phyloP scores from a whole-genome alignment of 345 rosid species.

The Combretum micranthum region DNA sequence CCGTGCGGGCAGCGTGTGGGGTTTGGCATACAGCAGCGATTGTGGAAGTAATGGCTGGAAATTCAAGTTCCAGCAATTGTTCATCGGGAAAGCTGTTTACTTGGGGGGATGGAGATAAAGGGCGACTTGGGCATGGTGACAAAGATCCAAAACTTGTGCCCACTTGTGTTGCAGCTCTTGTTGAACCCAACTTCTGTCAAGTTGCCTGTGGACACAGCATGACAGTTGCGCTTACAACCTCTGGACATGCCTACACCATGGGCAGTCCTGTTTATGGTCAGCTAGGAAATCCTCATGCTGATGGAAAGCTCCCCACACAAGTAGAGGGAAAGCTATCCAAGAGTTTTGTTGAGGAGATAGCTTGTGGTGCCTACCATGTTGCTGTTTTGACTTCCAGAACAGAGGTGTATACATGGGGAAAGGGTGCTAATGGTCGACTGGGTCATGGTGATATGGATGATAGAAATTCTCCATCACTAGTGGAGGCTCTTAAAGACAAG shows the following conservation, averaged over 20 bases:
- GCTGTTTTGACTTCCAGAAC: constrained; percentile 87
- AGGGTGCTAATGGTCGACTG: constrained; percentile 93
- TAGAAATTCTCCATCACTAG: constrained; percentile 64
- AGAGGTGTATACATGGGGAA: constrained; percentile 98
- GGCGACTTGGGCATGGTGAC: constrained; percentile 96
- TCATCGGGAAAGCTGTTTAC: constrained; percentile 93
- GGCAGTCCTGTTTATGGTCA: constrained; percentile 98
- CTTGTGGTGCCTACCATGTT: constrained; percentile 97
- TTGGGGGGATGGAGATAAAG: constrained; percentile 99
- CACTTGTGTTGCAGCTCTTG: constrained; percentile 94
- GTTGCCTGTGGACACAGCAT: constrained; percentile 94
- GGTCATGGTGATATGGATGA: constrained; percentile 95
- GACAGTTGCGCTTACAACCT: constrained; percentile 82
- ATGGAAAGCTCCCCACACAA: constrained; percentile 74
- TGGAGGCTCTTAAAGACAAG: constrained; percentile 89
- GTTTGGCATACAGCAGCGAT: constrained; percentile 94
- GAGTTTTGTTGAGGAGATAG: constrained; percentile 85
- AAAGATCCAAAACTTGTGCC: constrained; percentile 90
- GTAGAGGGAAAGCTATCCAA: constrained; percentile 88
- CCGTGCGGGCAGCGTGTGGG: constrained; percentile 76
- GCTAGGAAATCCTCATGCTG: constrained; percentile 83
- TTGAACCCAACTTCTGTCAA: constrained; percentile 89
- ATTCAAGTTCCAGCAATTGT: constrained; percentile 86
- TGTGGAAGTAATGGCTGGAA: constrained; percentile 94
- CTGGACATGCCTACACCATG: constrained; percentile 87